Evolutionary conservation across 2,329 filamentous ascomycete genomes (phyloP).

Genomic region (Diplodia intermedia): DNA sequence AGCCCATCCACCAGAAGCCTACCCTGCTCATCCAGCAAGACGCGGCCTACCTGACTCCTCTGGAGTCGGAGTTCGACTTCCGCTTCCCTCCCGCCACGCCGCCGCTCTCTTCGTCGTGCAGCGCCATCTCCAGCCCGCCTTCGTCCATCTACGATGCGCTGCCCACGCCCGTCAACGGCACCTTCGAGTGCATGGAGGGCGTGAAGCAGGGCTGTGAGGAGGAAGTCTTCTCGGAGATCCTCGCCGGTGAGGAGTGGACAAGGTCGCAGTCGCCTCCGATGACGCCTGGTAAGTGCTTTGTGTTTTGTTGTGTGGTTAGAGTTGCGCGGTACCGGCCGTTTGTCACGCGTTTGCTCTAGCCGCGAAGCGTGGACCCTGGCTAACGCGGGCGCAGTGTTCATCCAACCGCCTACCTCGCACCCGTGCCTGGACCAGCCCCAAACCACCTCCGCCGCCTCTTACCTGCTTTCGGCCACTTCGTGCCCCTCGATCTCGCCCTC

Average conservation of each 20-base stretch:
- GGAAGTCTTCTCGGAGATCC: constrained; percentile 73
- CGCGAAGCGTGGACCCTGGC: constrained; percentile 32
- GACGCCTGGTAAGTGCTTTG: constrained; percentile 78
- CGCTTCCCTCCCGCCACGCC: constrained; percentile 85
- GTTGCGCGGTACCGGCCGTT: constrained; percentile 10
- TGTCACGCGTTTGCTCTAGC: constrained; percentile 29
- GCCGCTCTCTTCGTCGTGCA: constrained; percentile 83
- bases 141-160: constrained; percentile 76
- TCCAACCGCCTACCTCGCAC: constrained; percentile 61
- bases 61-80: constrained; percentile 75
- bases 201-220: constrained; percentile 68
- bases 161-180: constrained; percentile 81
- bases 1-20: constrained; percentile 76
- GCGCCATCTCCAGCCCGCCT: constrained; percentile 82
- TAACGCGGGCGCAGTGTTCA: constrained; percentile 62
- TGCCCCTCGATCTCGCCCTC: constrained; percentile 89
- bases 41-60: constrained; percentile 59
- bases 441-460: constrained; percentile 54
- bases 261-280: constrained; percentile 81
- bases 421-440: constrained; percentile 35
- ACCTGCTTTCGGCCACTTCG: constrained; percentile 73
- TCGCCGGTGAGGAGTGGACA: constrained; percentile 77
- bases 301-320: neutral
- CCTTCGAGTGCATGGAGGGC: constrained; percentile 61
- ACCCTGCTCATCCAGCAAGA: constrained; percentile 70